A percentile compares a stretch with the other conserved stretches of the same genome.
These are phyloP conservation scores for Aspergillus oerlinghausenensis DNA, from an alignment of 2,329 filamentous ascomycete species.

Conservation along the genomic window DNA sequence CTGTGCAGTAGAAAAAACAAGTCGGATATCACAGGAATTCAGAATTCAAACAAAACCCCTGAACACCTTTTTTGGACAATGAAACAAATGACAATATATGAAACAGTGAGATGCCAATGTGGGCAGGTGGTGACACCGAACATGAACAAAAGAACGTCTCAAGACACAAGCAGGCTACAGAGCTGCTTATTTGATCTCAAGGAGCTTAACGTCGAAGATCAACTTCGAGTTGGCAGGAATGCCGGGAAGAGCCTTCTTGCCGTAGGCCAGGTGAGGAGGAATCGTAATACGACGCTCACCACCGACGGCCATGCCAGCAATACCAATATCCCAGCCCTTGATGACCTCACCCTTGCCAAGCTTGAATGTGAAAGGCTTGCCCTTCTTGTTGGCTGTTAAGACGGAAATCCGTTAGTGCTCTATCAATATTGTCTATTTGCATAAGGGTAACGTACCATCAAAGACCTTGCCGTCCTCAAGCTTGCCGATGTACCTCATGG, in stretches of 20 bases:
- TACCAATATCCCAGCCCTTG: constrained; percentile 96
- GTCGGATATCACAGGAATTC: constrained; percentile 34
- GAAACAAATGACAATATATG: constrained; percentile 10
- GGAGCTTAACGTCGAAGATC: constrained; percentile 84
- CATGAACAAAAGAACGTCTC: constrained; percentile 6
- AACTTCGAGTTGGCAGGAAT: constrained; percentile 90
- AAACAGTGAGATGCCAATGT: constrained; percentile 2
- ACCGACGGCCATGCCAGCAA: constrained; percentile 86
- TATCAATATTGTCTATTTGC: constrained; percentile 2
- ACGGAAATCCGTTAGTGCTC: constrained; percentile 2
- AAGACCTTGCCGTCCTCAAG: constrained; percentile 91
- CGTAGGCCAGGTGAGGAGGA: constrained; percentile 82
- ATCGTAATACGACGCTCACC: constrained; percentile 91
- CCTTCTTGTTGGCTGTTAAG: constrained; percentile 86
- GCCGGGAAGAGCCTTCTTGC: constrained; percentile 72
- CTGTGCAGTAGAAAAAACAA: constrained; percentile 29
- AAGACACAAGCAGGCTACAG: constrained; percentile 6
- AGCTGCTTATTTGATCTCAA: constrained; percentile 68
- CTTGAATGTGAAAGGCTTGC: constrained; percentile 95
- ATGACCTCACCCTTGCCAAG: constrained; percentile 93
- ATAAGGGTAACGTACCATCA: constrained; percentile 61
- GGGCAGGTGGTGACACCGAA: constrained; percentile 2
- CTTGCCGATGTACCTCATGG: constrained; percentile 98
- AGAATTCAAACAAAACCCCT: constrained; percentile 25
- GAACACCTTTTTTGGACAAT: constrained; percentile 22